Evolutionary conservation across 1,139 yeast species (phyloP).

Genomic region (Taphrina communis): DNA sequence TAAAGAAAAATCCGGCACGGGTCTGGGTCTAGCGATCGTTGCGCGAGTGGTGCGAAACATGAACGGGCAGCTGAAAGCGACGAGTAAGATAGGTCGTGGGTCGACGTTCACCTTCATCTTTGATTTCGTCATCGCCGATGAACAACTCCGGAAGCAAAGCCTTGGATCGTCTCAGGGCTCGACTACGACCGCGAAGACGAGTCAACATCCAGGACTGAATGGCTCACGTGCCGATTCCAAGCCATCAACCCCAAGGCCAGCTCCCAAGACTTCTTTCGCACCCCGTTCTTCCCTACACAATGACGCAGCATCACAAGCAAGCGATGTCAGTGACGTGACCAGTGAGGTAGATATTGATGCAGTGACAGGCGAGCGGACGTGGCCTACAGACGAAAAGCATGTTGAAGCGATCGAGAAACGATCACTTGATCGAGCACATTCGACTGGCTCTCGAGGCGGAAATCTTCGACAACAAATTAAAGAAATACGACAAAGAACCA

Average conservation of each 20-base stretch:
- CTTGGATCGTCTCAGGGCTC: conserved; percentile 1
- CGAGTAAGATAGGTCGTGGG: conserved; percentile 36
- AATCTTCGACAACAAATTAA: conserved; percentile 2
- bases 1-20: conserved; percentile 18
- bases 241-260: background rate
- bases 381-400: conserved; percentile 31
- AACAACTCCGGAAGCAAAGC: conserved; percentile 14
- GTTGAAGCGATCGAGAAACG: conserved; percentile 11
- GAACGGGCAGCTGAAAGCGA: conserved; percentile 38
- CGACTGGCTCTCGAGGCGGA: conserved; percentile 4
- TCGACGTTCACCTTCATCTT: conserved; percentile 37
- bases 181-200: conserved; percentile 6
- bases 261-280: background rate
- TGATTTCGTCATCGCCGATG: conserved; percentile 21
- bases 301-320: background rate
- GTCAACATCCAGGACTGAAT: conserved; percentile 7
- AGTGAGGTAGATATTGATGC: conserved; percentile 26
- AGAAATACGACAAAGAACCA: background rate
- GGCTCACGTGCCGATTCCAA: conserved; percentile 1
- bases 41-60: conserved; percentile 40
- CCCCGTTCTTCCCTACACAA: background rate
- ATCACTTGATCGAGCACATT: background rate
- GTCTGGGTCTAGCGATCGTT: conserved; percentile 40
- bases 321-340: conserved; percentile 22
- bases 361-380: conserved; percentile 4